Evolutionary conservation across 495 filamentous ascomycete genomes (phyloP).

Genomic region (Aspergillus nidulans): DNA sequence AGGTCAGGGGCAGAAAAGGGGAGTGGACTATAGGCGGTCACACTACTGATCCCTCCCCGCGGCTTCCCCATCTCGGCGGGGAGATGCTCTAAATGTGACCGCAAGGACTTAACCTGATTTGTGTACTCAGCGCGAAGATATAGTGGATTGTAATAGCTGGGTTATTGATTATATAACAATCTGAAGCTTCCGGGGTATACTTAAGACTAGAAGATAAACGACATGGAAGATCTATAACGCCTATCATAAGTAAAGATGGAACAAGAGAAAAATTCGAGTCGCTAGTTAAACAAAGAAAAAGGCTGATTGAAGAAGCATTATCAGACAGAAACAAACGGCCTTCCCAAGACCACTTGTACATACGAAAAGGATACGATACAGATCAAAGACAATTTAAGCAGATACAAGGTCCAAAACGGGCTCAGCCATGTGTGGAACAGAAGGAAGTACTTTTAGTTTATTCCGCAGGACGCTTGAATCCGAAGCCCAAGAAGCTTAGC

Average conservation of each 20-base stretch:
- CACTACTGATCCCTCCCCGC: not conserved
- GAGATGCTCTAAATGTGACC: not conserved
- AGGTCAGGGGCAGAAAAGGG: not conserved
- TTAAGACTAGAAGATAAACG: slow-evolving; percentile 10
- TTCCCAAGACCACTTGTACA: slow-evolving; percentile 28
- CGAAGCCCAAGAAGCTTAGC: slow-evolving; percentile 35
- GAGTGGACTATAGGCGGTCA: not conserved
- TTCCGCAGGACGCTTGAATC: slow-evolving; percentile 33
- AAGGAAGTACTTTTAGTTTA: slow-evolving; percentile 39
- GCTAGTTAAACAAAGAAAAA: slow-evolving; percentile 6
- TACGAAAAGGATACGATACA: slow-evolving; percentile 35
- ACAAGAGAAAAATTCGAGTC: slow-evolving; percentile 2
- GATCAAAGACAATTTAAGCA: slow-evolving; percentile 27
- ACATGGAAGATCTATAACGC: slow-evolving; percentile 16
- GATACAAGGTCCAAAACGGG: slow-evolving; percentile 22
- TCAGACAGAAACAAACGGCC: slow-evolving; percentile 17
- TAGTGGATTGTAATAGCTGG: too few relatives aligned
- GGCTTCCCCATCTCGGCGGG: not conserved
- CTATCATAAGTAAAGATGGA: slow-evolving; percentile 6
- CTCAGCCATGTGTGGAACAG: slow-evolving; percentile 24
- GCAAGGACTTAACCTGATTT: not conserved
- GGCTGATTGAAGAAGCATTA: not conserved
- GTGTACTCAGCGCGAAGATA: too few relatives aligned
- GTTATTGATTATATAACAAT: not conserved
- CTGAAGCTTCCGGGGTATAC: not conserved